Evolutionary conservation across 306 rosid species (phyloP).

Genomic region (Acmispon strigosus): DNA sequence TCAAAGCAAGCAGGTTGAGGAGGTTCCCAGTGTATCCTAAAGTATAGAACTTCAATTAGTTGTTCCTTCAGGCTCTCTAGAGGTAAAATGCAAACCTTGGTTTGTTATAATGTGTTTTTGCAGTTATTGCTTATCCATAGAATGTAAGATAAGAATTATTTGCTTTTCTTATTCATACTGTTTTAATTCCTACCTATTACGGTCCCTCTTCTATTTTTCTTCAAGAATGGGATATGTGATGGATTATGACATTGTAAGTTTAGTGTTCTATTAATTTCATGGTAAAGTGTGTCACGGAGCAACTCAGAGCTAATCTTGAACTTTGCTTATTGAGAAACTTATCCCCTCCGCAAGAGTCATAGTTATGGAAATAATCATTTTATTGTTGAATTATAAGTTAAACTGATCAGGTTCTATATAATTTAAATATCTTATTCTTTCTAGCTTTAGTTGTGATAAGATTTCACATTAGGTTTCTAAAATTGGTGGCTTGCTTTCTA

Average conservation of each 20-base stretch:
- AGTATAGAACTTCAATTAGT: conserved; percentile 71
- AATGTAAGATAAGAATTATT: background rate
- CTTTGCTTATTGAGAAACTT: background rate
- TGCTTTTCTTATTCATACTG: background rate
- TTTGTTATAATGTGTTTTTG: conserved; percentile 33
- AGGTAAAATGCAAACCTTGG: conserved; percentile 74
- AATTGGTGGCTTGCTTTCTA: background rate
- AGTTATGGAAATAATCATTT: background rate
- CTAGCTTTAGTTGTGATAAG: background rate
- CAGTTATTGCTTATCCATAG: conserved; percentile 6
- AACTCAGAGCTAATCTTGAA: background rate
- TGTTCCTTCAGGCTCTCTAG: conserved; percentile 62
- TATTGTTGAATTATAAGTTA: background rate
- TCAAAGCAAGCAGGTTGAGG: conserved; percentile 97
- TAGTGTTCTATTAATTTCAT: background rate
- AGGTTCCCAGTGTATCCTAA: conserved; percentile 57
- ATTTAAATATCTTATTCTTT: background rate
- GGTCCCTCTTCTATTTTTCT: background rate
- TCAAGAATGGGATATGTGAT: background rate
- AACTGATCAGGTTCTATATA: background rate
- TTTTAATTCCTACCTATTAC: background rate
- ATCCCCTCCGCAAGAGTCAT: background rate
- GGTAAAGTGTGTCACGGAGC: background rate
- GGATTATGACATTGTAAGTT: background rate
- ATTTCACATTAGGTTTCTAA: background rate